Percentiles rank a stretch among this genome's conserved stretches.
Evolutionary conservation across 768 basidiomycete genomes (phyloP).

Genomic region (Lepiota venenata): DNA sequence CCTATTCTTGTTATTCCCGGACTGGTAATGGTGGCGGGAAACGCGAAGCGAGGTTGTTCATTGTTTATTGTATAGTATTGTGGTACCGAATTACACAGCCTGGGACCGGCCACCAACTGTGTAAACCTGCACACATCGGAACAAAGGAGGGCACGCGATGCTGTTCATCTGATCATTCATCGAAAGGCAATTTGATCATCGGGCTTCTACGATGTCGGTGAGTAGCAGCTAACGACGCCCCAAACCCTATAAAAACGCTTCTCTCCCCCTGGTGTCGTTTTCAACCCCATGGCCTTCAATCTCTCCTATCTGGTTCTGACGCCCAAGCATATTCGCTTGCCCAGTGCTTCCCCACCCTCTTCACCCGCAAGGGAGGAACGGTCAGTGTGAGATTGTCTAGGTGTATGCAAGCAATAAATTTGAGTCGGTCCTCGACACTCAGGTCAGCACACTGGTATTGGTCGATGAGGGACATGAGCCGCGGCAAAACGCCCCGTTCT

Average conservation of each 20-base stretch:
- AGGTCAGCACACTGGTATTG: slow-evolving; percentile 6
- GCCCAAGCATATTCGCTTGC: slow-evolving; percentile 48
- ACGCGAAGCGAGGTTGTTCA: no score
- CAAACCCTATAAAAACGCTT: not conserved
- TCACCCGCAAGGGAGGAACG: slow-evolving; percentile 18
- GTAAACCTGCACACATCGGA: no score
- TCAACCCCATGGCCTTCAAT: slow-evolving; percentile 33
- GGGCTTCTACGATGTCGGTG: no score
- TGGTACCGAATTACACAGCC: no score
- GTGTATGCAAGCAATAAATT: not conserved
- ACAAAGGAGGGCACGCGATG: no score
- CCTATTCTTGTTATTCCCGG: no score
- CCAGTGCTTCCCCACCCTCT: slow-evolving; percentile 30
- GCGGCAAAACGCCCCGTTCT: not conserved
- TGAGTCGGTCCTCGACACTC: not conserved
- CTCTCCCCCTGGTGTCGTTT: not conserved
- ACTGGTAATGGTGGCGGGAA: no score
- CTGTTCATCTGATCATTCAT: no score
- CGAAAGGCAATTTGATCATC: no score
- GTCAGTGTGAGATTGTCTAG: slow-evolving; percentile 10
- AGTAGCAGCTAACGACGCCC: no score
- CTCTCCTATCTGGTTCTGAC: slow-evolving; percentile 52
- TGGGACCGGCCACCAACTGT: no score
- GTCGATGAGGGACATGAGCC: slow-evolving; percentile 9
- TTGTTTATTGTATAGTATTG: no score